Evolutionary conservation across 352 stramenopile genomes (phyloP), one percentile per base, ranked within the genome.

Genomic region (Blastocystis sp.): DNA sequence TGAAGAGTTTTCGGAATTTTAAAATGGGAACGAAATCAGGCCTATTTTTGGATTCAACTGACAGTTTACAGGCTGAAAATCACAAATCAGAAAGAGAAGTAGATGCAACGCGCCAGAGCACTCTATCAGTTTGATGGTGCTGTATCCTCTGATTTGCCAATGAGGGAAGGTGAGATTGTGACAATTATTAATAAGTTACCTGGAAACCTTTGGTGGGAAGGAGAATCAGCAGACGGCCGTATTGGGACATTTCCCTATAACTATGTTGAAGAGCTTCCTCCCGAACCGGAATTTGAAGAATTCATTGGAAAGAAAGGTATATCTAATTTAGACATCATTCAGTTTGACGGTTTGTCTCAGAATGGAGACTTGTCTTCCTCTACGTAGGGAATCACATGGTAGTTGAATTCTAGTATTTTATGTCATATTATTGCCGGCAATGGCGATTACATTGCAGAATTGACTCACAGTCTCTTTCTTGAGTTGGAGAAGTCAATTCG

Each of bases 291-390:
- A 37, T 84, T 84, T 66, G 48, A 37, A 22, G 73, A 84, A 37
- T 84, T 84, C n/a, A 54, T 69, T 17, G 73, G 73, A 13, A 84
- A 84, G 30, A 84, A 84, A 24, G 73, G 73, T 53, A 84, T 84
- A 53, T 84, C 73, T n/a, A 84, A 84, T 66, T 42, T 84, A 9
- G 73, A 84, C n/a, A 64, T 84, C 22, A 84, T 84, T n/a, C 73
- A 84, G 27, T 84, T 84, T 44, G 22, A 66, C 27, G 13, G 13
- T 3, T 3, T 62, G 3, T 33, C 27, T 33, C 56, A n/a, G 56
- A 13, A 62, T 62, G 56, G 27, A 13, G 56, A 62, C 19, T 13
- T 7, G 19, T 62, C 56, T 33, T 17, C 5, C 15, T 9, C 53
- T 37, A 68, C 27, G 73, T 58, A 37, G 30, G 1, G 19, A n/a